Base-by-base conservation (phyloP, 2,329 filamentous ascomycete species). In the Bipolaris victoriae region DNA sequence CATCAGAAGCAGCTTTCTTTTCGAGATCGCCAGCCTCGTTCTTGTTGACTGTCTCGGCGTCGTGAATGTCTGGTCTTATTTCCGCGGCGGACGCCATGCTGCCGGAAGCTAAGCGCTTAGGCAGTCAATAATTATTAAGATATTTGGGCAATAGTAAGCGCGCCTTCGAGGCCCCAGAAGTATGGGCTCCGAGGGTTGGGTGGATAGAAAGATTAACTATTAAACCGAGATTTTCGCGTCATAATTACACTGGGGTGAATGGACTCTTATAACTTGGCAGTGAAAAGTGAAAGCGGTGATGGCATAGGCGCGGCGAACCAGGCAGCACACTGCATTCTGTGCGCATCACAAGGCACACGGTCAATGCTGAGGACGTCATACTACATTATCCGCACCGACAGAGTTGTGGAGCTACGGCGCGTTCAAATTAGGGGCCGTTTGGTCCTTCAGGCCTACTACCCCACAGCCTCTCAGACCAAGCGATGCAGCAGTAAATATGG, bases 1-100 rank as follows among this genome's bases (percentile, higher is more conserved):
- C 57, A 24, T 62, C 57, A 5, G 67, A 68, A 22, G 53, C 60
- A 10, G 60, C 63, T 18, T 64, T 60, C n/a, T 73, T 70, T 58
- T 73, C 71, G 1, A 49, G 53, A 26, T 65, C 51, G 11, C 53
- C 58, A 18, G 59, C 55, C 37, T 64, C 59, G 26, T 66, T 59
- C 35, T 52, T 50, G 22, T 52, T 56, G 37, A 64, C 62, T 6
- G 56, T 58, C 5, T 66, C 52, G n/a, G 62, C 31, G 18, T 66
- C 66, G 52, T 68, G 61, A 22, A 66, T 59, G 6, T 61, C 48
- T 11, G 64, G 64, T 13, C 49, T 53, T 39, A 46, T 40, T 35
- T 64, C 61, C 49, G 52, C 53, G n/a, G 63, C 61, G 11, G 63
- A 59, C 49, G 63, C 61, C 63, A 65, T 65, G 36, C 35, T 59